Conservation (phyloP, 768 basidiomycete genomes). For the Tricholoma matsutake region DNA sequence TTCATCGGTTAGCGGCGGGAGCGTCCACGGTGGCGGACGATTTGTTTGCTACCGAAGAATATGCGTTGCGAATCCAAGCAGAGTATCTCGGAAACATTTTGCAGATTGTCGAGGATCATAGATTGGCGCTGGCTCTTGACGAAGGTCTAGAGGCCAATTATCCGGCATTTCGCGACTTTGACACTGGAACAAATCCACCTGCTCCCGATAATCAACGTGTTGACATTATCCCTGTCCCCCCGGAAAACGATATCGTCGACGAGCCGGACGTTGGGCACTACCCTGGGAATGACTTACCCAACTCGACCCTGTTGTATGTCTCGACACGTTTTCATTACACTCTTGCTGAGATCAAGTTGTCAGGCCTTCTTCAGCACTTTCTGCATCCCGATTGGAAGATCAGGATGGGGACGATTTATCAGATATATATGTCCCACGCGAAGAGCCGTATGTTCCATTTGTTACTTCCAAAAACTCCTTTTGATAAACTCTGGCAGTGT, state of each 20-base stretch:
- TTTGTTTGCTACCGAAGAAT: not conserved
- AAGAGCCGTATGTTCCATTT: not conserved
- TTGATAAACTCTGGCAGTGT: too few species aligned
- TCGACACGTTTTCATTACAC: not conserved
- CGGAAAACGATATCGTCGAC: not conserved
- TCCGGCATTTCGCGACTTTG: not conserved
- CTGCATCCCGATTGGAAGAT: not conserved
- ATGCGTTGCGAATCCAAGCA: not conserved
- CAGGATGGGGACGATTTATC: not conserved
- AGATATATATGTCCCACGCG: not conserved
- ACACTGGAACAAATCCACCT: not conserved
- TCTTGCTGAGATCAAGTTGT: not conserved
- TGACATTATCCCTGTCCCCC: not conserved
- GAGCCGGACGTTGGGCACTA: not conserved
- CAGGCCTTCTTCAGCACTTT: not conserved
- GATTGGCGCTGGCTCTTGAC: not conserved
- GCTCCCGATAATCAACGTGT: too few species aligned
- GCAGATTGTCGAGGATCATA: conserved; percentile 1
- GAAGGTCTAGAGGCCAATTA: not conserved
- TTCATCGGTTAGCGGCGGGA: not conserved
- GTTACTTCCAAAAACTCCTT: not conserved
- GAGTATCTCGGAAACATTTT: not conserved
- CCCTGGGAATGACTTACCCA: not conserved
- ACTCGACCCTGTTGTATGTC: not conserved
- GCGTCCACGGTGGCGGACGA: not conserved